Base-by-base conservation (phyloP, 2,329 filamentous ascomycete genomes). In the Thielaviopsis populi region DNA sequence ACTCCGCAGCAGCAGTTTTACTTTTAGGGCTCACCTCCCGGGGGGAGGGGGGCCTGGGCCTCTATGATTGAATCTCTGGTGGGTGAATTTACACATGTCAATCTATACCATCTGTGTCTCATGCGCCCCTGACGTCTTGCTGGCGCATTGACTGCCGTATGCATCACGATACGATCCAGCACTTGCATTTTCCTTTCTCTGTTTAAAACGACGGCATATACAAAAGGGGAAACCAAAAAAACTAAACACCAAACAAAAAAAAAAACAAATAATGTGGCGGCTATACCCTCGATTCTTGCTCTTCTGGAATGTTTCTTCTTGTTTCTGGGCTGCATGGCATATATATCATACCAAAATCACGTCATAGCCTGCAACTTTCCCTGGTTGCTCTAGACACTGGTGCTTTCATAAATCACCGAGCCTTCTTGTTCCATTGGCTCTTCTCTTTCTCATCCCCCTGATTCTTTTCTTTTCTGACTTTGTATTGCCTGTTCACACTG, bases 1-100 rank as follows among this genome's bases (percentile, higher is more conserved):
- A 77, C 79, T 17, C 77, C 79, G 67, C 80, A 82, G 67, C 80
- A 80, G 67, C 76, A 79, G 64, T 83, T 80, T 67, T 83, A 83
- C 69, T 84, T 82, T 67, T 83, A 72, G 61, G 65, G 22, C 24
- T n/a, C 43, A 46, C 30, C 41, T 50, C 27, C 33, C n/a, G n/a
- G n/a, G n/a, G n/a, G n/a, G n/a, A n/a, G 61, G 27, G 61, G 19
- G 17, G 17, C 8, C 33, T n/a, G n/a, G 8, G 46, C 27, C 60
- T 33, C 4, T 59, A 8, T 17, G 27, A 6, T 37, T 59, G 27
- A 33, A 50, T 15, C 48, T 8, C 2, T 61, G 19, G 48, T 41
- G 61, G 43, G 27, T 41, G 33, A 37, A 37, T 37, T 10, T 37
- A 37, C 33, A 37, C 33, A 37, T 37, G 33, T 37, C 33, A 37